Evolutionary conservation across 768 basidiomycete species (phyloP).

Genomic region (Lactifluus piperatus): DNA sequence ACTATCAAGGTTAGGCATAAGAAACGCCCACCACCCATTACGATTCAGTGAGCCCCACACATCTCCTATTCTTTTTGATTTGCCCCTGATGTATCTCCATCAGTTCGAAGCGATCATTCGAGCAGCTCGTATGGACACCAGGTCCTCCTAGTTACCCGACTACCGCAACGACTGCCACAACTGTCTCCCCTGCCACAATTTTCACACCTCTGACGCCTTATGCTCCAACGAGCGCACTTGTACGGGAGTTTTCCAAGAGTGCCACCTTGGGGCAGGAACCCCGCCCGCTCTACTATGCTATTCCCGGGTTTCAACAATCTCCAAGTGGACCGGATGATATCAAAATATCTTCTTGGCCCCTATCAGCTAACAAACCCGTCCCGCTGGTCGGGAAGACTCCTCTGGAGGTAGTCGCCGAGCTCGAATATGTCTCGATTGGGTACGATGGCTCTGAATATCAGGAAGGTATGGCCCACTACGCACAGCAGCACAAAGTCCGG

Average conservation of each 20-base stretch:
- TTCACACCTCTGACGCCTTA: constrained; percentile 12
- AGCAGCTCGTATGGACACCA: constrained; percentile 17
- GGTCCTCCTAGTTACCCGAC: constrained; percentile 3
- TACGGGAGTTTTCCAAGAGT: constrained; percentile 3
- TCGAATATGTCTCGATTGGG: neutral
- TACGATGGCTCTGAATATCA: neutral
- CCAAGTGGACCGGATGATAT: constrained; percentile 12
- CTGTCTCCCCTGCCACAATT: constrained; percentile 4
- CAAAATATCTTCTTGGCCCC: constrained; percentile 10
- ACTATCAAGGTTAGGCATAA: constrained; percentile 21
- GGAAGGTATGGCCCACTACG: neutral
- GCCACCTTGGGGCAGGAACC: constrained; percentile 12
- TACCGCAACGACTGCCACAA: neutral
- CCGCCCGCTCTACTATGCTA: constrained; percentile 18
- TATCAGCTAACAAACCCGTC: constrained; percentile 3
- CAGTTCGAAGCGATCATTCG: constrained; percentile 18
- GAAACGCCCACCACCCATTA: constrained; percentile 18
- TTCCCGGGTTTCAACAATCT: constrained; percentile 19
- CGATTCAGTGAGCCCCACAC: constrained; percentile 14
- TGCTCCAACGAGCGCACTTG: constrained; percentile 7
- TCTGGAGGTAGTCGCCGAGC: constrained; percentile 16
- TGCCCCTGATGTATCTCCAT: neutral
- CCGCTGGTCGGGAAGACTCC: constrained; percentile 16
- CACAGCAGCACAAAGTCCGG: neutral
- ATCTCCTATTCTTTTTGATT: neutral